A percentile compares a stretch with the other conserved stretches of the same genome.
These are phyloP conservation scores for Neurospora tetrasperma DNA, from an alignment of 495 filamentous ascomycete species.

Conservation along the genomic window DNA sequence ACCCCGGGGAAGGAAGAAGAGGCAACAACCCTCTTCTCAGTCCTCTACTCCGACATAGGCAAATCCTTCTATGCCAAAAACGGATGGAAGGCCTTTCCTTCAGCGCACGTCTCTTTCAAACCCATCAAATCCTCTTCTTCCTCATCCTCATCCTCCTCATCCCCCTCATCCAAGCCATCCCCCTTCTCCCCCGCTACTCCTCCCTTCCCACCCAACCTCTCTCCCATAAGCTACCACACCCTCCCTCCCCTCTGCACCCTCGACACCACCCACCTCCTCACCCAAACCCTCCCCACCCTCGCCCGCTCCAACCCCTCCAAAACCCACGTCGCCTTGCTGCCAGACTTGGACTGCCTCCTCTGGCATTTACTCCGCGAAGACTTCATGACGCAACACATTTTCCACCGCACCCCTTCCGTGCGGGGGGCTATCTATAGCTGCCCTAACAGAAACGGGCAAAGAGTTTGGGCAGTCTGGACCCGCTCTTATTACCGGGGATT, in stretches of 20 bases:
- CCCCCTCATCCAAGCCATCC: conserved; percentile 7
- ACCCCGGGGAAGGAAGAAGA: no score
- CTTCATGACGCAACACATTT: conserved; percentile 53
- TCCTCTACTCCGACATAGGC: conserved; percentile 91
- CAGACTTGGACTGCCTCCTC: conserved; percentile 58
- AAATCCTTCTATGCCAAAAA: conserved; percentile 78
- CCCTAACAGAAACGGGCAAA: not conserved
- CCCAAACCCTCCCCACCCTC: conserved; percentile 30
- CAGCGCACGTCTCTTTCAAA: conserved; percentile 57
- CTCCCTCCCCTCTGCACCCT: conserved; percentile 42
- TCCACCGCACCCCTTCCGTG: conserved; percentile 41
- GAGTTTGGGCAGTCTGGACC: conserved; percentile 73
- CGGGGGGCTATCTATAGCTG: conserved; percentile 56
- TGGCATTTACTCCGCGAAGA: conserved; percentile 89
- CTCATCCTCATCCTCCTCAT: conserved; percentile 5
- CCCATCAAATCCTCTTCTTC: conserved; percentile 6
- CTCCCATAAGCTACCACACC: conserved; percentile 12
- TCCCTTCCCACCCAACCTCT: not conserved
- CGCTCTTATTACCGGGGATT: conserved; percentile 50
- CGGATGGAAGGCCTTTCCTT: conserved; percentile 70
- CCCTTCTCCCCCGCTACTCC: not conserved
- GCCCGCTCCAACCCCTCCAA: conserved; percentile 28
- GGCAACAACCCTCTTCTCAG: conserved; percentile 43
- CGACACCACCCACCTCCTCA: conserved; percentile 44
- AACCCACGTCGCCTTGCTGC: conserved; percentile 56